Evolutionary conservation across 371 early-diverging fungal species (phyloP), one percentile per base, ranked within the genome.

Genomic region (Rhizomucor miehei): DNA sequence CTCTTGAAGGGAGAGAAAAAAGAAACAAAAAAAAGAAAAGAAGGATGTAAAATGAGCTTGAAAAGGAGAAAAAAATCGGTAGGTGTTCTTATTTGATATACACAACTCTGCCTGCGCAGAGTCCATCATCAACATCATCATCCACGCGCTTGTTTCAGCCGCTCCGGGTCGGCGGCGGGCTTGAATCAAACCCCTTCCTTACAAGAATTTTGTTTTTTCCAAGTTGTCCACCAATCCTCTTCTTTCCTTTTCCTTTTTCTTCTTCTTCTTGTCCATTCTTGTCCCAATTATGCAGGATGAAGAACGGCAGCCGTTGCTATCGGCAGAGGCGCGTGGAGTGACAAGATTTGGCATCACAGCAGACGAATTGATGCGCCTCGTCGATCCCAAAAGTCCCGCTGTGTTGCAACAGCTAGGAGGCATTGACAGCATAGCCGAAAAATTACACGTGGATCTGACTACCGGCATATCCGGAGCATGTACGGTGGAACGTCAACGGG

Each of bases 301-400:
- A 24, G 51, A 57, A 36, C 51, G 39, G 6, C 51, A 45, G n/a
- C 51, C 57, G 25, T 41, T 57, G 35, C 34, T 57, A 34, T 29
- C 29, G 29, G 29, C 29, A 8, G 29, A 29, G 8, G 8, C 29
- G 29, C 24, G 14, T 5, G 36, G 25, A 17, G 34, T 19, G 14
- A 64, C 71, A 3, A 76, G 54, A 14, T 86, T 81, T 66, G 75
- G 65, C 40, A 66, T 85, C 25, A 48, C 68, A 1, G 63, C 76
- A 3, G 67, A 71, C 52, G 69, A 84, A 53, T 63, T 88, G 44
- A 59, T 69, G 21, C 60, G 69, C 4, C 56, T 90, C 48, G 70
- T 89, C 40, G 90, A 91, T 60, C 86, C 89, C 35, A 90, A 89
- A 63, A 81, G 84, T 63, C 77, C 79, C 20, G 79, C 73, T 3